These are phyloP conservation scores for Paramecium biaurelia DNA, from an alignment of 73 alveolate species.

Conservation along the genomic window DNA sequence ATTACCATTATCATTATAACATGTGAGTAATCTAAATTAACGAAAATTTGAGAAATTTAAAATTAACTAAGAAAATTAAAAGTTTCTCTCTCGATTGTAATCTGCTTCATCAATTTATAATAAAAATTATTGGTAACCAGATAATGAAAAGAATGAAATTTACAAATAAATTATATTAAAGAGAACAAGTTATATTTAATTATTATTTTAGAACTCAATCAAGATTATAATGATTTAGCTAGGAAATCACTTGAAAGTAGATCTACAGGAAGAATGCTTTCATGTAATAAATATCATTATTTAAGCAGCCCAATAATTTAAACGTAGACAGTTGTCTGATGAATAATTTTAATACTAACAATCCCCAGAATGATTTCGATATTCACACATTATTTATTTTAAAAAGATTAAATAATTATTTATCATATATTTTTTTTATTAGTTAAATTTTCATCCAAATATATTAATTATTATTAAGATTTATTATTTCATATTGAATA, in stretches of 20 bases:
- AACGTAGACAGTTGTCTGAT: not conserved
- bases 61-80: conserved; percentile 9
- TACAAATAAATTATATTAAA: conserved; percentile 2
- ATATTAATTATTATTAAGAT: no score
- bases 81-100: not conserved
- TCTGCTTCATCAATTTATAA: not conserved
- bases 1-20: not conserved
- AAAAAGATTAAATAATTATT: not conserved
- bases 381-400: not conserved
- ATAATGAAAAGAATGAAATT: not conserved
- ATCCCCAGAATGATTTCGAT: not conserved
- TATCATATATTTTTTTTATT: no score
- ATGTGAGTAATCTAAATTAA: not conserved
- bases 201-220: not conserved
- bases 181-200: not conserved
- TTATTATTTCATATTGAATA: not conserved
- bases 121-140: not conserved
- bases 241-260: conserved; percentile 12
- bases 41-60: conserved; percentile 18
- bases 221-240: conserved; percentile 37
- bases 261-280: not conserved
- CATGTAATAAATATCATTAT: not conserved
- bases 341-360: not conserved
- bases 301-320: conserved; percentile 12
- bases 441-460: no score